A percentile compares a stretch with the other conserved stretches of the same genome.
phyloP scores from a whole-genome alignment of 1,139 yeast species.

The Geotrichum reessii region DNA sequence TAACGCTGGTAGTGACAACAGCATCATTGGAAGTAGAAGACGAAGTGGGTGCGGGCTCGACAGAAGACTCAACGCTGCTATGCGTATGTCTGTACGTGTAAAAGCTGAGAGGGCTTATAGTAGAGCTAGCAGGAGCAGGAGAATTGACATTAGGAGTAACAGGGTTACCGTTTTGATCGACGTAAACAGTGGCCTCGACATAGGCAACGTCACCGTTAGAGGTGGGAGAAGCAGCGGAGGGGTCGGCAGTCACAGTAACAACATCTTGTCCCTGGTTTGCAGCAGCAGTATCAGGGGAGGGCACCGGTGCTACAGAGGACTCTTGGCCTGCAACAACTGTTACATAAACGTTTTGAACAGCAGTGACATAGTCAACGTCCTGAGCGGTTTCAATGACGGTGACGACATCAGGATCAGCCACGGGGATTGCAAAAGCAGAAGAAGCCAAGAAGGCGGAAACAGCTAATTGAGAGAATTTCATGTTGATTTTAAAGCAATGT shows the following conservation, averaged over 20 bases:
- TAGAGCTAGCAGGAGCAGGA: constrained; percentile 19
- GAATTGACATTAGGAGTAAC: constrained; percentile 11
- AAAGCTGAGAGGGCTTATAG: constrained; percentile 53
- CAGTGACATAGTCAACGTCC: constrained; percentile 7
- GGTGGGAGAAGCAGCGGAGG: constrained; percentile 1
- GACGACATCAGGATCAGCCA: neutral
- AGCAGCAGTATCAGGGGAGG: constrained; percentile 13
- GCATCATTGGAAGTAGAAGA: constrained; percentile 42
- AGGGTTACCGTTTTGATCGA: constrained; percentile 18
- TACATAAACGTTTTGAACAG: constrained; percentile 6
- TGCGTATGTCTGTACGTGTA: neutral
- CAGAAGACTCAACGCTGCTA: constrained; percentile 46
- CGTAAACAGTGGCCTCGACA: constrained; percentile 14
- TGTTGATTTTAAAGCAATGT: neutral
- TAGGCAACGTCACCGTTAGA: constrained; percentile 7
- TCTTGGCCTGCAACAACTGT: constrained; percentile 7
- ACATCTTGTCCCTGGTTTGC: constrained; percentile 2
- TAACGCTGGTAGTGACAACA: constrained; percentile 69
- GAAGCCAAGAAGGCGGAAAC: constrained; percentile 12
- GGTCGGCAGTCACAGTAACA: constrained; percentile 1
- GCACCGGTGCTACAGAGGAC: constrained; percentile 5
- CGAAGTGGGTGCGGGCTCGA: constrained; percentile 52
- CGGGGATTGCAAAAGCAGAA: constrained; percentile 2
- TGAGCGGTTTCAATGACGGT: constrained; percentile 6
- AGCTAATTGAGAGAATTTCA: constrained; percentile 12